phyloP scores from a whole-genome alignment of 2,329 filamentous ascomycete species.

The Coniochaeta sp. region DNA sequence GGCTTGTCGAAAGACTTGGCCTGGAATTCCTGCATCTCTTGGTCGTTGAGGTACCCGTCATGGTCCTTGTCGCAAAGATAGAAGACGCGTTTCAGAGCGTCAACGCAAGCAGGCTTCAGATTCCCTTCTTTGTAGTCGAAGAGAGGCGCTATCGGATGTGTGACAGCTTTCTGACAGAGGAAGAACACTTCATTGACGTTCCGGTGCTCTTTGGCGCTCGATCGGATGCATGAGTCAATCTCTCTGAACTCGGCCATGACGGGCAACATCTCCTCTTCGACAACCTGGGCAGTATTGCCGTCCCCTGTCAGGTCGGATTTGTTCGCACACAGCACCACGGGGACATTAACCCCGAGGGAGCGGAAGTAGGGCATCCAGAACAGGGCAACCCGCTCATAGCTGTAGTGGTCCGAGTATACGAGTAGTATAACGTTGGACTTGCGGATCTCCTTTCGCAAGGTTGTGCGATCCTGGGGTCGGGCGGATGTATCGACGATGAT shows the following conservation, averaged over 20 bases:
- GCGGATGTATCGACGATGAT: slow-evolving; percentile 97
- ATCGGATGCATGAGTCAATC: slow-evolving; percentile 94
- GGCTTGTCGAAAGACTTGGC: slow-evolving; percentile 86
- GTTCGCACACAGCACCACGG: slow-evolving; percentile 93
- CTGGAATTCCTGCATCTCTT: slow-evolving; percentile 88
- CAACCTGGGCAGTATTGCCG: slow-evolving; percentile 71
- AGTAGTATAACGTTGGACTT: slow-evolving; percentile 96
- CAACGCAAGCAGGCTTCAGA: slow-evolving; percentile 82
- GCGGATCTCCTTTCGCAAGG: slow-evolving; percentile 85
- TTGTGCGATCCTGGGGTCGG: slow-evolving; percentile 84
- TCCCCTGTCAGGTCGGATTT: slow-evolving; percentile 83
- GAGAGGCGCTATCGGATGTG: slow-evolving; percentile 89
- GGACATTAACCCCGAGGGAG: slow-evolving; percentile 95
- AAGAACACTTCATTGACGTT: slow-evolving; percentile 98
- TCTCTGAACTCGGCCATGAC: slow-evolving; percentile 99
- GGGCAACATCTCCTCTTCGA: slow-evolving; percentile 95
- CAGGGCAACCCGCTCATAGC: slow-evolving; percentile 91
- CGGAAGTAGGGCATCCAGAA: slow-evolving; percentile 99
- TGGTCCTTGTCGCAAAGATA: slow-evolving; percentile 96
- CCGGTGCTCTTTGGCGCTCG: slow-evolving; percentile 82
- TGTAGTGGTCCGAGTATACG: slow-evolving; percentile 98
- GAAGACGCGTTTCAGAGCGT: slow-evolving; percentile 83
- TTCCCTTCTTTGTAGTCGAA: slow-evolving; percentile 91
- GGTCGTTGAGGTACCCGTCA: slow-evolving; percentile 83
- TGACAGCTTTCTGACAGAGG: slow-evolving; percentile 95